Base-by-base conservation (phyloP, 345 rosid species). In the Arabidopsis suecica region DNA sequence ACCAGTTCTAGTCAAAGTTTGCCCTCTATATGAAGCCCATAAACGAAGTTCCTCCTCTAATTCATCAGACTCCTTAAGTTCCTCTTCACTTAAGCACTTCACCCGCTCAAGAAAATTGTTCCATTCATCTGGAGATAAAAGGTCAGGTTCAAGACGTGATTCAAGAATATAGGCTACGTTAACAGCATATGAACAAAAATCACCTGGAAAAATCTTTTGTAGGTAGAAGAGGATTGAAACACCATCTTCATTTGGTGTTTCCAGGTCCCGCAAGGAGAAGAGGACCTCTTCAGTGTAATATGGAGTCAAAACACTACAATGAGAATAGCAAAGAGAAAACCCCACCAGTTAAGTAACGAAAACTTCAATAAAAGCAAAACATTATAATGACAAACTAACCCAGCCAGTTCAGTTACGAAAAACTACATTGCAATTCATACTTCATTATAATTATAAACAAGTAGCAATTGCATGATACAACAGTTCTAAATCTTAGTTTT, bases 1-100 rank as follows among this genome's bases (percentile, higher is more conserved):
- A 96, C 99, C 99, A 74, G 99, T 96, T 85, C 91, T 91, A n/a
- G 99, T 89, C 82, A 96, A 82, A 62, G 99, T 96, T 80, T 96
- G 99, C 70, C 99, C 98, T 78, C 96, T 83, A 61, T 91, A 93
- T 64, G 99, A 93, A 75, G 99, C 99, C 99, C 99, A 96, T 14
- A 86, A 81, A 67, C 97, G 95, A 76, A 96, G 97, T 68, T 84
- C 74, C 83, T 88, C 93, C 76, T 89, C 93, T 44, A 84, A 77
- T 8, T 91, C 89, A 57, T 83, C 87, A 20, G 61, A 30, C 72
- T 58, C 85, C 85, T 68, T 91, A 59, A 91, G 85, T 70, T 86
- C 87, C 57, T 96, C 99, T 85, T 96, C 97, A 76, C 44, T 81
- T 3, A 0, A 7, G 79, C 84, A 79, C 0, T 78, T 41, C 62